A percentile compares a stretch with the other conserved stretches of the same genome.
Evolutionary conservation across 441 rosid genomes (phyloP).

Genomic region (Macaranga tanarius): DNA sequence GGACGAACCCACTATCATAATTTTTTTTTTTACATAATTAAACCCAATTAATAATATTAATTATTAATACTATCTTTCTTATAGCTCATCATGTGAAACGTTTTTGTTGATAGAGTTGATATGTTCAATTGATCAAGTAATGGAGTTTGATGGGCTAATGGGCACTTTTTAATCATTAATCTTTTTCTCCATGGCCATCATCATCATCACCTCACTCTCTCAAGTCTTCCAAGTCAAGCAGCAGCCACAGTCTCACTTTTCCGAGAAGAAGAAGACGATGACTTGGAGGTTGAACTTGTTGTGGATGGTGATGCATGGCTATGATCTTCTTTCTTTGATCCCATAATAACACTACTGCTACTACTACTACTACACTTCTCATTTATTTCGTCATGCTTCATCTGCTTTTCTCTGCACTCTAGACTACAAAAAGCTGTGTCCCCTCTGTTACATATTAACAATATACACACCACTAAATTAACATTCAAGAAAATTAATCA

Average conservation of each 20-base stretch:
- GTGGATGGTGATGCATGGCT: slow-evolving; percentile 20
- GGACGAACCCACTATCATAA: background rate
- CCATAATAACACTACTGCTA: background rate
- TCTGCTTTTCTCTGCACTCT: slow-evolving; percentile 62
- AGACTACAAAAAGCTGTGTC: slow-evolving; percentile 66
- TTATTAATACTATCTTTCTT: background rate
- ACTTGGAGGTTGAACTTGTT: slow-evolving; percentile 5
- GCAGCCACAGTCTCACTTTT: slow-evolving; percentile 33
- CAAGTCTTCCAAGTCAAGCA: slow-evolving; percentile 15
- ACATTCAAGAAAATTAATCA: too few species aligned
- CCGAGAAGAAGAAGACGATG: slow-evolving; percentile 18
- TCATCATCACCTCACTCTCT: background rate
- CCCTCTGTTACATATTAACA: slow-evolving; percentile 36
- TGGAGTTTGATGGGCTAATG: background rate
- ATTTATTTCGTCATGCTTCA: slow-evolving; percentile 51
- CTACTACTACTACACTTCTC: slow-evolving; percentile 23
- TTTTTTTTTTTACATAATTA: background rate
- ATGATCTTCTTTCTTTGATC: slow-evolving; percentile 25
- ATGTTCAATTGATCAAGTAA: background rate
- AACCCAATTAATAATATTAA: background rate
- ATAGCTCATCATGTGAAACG: slow-evolving; percentile 3
- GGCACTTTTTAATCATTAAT: background rate
- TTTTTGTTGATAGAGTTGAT: background rate
- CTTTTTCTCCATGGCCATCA: background rate
- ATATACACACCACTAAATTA: background rate